Evolutionary conservation across 208 protist species (phyloP).

Genomic region (Spongospora subterranea): DNA sequence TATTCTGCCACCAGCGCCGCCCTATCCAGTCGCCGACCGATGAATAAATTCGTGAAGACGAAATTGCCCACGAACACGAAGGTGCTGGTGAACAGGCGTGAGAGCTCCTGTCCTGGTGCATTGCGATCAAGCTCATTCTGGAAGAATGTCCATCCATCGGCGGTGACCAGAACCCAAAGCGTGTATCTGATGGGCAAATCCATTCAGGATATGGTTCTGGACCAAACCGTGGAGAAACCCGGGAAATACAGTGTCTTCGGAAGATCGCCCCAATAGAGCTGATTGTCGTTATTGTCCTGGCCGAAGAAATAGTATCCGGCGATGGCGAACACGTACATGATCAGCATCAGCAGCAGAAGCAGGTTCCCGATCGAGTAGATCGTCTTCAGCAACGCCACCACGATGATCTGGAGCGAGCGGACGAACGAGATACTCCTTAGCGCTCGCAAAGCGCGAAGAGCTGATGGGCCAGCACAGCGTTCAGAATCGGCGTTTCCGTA

Average conservation of each 20-base stretch:
- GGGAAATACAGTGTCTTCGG: neutral
- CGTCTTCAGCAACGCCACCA: neutral
- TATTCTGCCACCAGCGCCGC: no score
- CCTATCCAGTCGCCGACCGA: neutral
- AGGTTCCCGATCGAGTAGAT: neutral
- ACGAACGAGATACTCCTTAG: neutral
- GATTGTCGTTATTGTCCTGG: neutral
- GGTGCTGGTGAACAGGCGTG: neutral
- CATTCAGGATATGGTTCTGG: neutral
- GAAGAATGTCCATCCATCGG: neutral
- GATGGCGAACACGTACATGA: neutral
- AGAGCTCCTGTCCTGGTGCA: neutral
- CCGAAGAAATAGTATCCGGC: neutral
- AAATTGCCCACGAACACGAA: neutral
- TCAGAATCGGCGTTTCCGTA: no score
- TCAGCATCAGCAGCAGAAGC: neutral
- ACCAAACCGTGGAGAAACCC: neutral
- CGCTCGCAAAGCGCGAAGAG: neutral
- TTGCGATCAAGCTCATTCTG: neutral
- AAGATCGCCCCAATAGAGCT: neutral
- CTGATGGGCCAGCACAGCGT: neutral
- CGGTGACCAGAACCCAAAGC: neutral
- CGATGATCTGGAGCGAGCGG: neutral
- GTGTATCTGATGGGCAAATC: slow-evolving; percentile 2
- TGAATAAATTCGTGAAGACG: neutral